Base-by-base conservation (phyloP, 2,329 filamentous ascomycete genomes). In the Exophiala sideris region DNA sequence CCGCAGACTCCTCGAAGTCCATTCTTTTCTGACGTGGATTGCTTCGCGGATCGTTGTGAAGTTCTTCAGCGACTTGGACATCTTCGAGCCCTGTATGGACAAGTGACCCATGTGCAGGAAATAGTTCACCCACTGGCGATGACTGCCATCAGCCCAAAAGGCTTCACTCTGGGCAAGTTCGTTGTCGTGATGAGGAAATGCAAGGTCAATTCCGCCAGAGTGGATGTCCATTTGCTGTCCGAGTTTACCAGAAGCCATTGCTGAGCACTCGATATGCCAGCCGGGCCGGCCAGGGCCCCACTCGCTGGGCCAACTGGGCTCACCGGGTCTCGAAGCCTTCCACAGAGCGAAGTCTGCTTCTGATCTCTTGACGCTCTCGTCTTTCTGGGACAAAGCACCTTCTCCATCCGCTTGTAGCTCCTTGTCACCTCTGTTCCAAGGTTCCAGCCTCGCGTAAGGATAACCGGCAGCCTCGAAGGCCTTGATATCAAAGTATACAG, bases 261-360 rank as follows among this genome's bases (percentile, higher is more conserved):
- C 91, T 1, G 87, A 91, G 83, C 92, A 96, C 74, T 96, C 91
- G 66, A 96, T 96, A 67, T 96, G 92, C 92, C 92, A 97, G 14
- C 92, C 92, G 1, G 92, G 92, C 41, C 92, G 80, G 3, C 91
- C 91, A 52, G 85, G 79, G 3, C 92, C 91, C 91, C 92, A 97
- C 3, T 85, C 84, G 63, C 88, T 94, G 4, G 84, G 79, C 92
- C 92, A 97, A 61, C 83, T 88, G 0, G 92, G 92, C 76, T 97
- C 92, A 40, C 92, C 92, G 11, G 89, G 83, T 73, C 95, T 96
- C 1, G 87, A 91, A 50, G 86, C 85, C 70, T 97, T 97, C 91
- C 91, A 96, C 1, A 97, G 76, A 0, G 91, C 91, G 72, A 97
- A 97, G 66, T 97, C 91, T 5, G 87, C 86, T 1, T 85, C 77